A percentile compares a stretch with the other conserved stretches of the same genome.
Conservation (phyloP, 2,329 filamentous ascomycete species). For the Fusarium tjaetaba region DNA sequence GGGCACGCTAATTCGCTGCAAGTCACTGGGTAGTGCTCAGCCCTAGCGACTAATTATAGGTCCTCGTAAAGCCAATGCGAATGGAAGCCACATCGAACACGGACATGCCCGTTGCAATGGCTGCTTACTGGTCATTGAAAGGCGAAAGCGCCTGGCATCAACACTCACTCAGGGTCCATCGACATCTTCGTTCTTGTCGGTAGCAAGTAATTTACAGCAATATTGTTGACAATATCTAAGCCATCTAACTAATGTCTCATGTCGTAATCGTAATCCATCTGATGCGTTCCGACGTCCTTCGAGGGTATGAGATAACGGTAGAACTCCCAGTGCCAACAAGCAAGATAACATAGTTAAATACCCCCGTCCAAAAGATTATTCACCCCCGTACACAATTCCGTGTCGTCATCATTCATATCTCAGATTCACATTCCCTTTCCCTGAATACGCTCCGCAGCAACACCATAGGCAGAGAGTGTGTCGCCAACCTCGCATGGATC, state of each 20-base stretch:
- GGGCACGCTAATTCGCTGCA: background rate
- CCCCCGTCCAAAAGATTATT: background rate
- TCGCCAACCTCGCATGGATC: conserved; percentile 53
- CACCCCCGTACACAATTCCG: background rate
- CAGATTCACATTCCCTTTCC: conserved; percentile 44
- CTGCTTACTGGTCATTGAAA: background rate
- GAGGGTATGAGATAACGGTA: background rate
- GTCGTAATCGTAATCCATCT: conserved; percentile 16
- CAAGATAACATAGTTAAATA: background rate
- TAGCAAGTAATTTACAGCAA: background rate
- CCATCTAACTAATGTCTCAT: conserved; percentile 6
- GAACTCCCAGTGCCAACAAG: background rate
- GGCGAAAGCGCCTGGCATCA: background rate
- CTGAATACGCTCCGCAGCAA: conserved; percentile 48
- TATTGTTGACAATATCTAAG: background rate
- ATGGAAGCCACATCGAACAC: background rate
- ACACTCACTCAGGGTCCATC: background rate
- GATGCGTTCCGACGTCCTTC: background rate
- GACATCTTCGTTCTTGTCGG: background rate
- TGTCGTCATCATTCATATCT: background rate
- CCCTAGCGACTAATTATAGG: conserved; percentile 7
- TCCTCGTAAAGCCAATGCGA: background rate
- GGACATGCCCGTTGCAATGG: background rate
- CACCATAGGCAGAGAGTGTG: conserved; percentile 43
- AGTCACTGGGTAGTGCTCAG: background rate